These are phyloP conservation scores for Pythium pyrilobum DNA, from an alignment of 352 stramenopile genomes.

Conservation along the genomic window DNA sequence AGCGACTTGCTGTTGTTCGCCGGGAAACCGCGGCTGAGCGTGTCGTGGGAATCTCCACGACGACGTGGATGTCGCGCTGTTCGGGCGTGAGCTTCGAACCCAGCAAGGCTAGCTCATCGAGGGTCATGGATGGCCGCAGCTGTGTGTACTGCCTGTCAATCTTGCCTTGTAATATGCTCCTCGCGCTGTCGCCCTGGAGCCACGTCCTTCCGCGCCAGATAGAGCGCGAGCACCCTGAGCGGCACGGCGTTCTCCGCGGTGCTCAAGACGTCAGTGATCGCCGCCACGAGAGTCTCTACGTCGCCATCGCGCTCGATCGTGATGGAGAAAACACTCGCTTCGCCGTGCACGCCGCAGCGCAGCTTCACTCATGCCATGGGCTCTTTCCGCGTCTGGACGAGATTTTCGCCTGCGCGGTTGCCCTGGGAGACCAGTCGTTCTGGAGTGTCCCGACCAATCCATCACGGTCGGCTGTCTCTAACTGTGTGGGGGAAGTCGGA, in stretches of 20 bases:
- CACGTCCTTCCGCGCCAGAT: conserved; percentile 8
- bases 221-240: not conserved
- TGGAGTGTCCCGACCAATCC: too few species aligned
- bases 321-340: not conserved
- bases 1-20: not conserved
- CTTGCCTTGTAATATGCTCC: not conserved
- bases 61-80: conserved; percentile 15
- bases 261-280: not conserved
- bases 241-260: conserved; percentile 1
- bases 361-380: too few species aligned
- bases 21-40: not conserved
- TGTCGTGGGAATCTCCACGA: conserved; percentile 5
- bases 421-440: too few species aligned
- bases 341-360: conserved; percentile 1
- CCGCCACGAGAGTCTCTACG: not conserved
- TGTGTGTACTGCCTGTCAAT: conserved; percentile 4
- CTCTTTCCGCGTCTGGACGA: too few species aligned
- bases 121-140: conserved; percentile 4
- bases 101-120: conserved; percentile 11
- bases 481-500: too few species aligned
- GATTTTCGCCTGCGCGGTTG: too few species aligned
- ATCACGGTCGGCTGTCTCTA: too few species aligned
- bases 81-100: conserved; percentile 10
- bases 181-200: conserved; percentile 4
- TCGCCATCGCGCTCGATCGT: conserved; percentile 1